A percentile compares a stretch with the other conserved stretches of the same genome.
Conservation (phyloP, 495 filamentous ascomycete species). For the Penicillium riverlandense region DNA sequence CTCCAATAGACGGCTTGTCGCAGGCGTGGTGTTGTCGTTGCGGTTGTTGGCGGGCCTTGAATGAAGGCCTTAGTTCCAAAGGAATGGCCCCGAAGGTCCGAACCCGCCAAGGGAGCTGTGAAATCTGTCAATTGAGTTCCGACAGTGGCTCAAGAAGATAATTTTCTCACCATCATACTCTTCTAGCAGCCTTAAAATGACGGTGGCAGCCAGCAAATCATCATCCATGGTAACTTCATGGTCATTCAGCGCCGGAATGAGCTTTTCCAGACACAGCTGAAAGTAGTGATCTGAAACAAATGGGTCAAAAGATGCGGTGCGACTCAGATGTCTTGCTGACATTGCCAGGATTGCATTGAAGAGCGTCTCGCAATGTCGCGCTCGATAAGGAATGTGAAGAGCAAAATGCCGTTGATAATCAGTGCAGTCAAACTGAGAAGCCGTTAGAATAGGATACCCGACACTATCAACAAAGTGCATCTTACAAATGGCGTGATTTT, state of each 20-base stretch:
- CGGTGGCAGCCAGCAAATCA: constrained; percentile 51
- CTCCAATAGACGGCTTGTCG: constrained; percentile 22
- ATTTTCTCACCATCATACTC: constrained; percentile 48
- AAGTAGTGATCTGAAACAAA: constrained; percentile 42
- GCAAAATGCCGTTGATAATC: constrained; percentile 49
- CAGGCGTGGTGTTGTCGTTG: constrained; percentile 15
- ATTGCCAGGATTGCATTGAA: constrained; percentile 54
- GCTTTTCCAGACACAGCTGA: constrained; percentile 40
- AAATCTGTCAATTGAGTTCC: not conserved
- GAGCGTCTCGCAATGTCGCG: constrained; percentile 42
- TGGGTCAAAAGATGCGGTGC: constrained; percentile 37
- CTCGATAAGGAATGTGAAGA: constrained; percentile 42
- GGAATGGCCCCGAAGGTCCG: constrained; percentile 18
- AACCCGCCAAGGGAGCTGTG: constrained; percentile 20
- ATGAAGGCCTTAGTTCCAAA: constrained; percentile 21
- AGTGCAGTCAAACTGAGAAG: constrained; percentile 48
- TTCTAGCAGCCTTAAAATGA: constrained; percentile 55
- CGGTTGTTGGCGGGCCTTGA: constrained; percentile 11
- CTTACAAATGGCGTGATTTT: constrained; percentile 17
- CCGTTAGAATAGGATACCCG: not conserved
- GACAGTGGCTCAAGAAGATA: not conserved
- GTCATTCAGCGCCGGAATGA: constrained; percentile 43
- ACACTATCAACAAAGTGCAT: not conserved
- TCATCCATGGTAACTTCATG: constrained; percentile 43
- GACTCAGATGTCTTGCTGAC: constrained; percentile 47